These are phyloP conservation scores for Chimonanthus praecox DNA, from an alignment of 164 flowering plant genomes.

Conservation along the genomic window DNA sequence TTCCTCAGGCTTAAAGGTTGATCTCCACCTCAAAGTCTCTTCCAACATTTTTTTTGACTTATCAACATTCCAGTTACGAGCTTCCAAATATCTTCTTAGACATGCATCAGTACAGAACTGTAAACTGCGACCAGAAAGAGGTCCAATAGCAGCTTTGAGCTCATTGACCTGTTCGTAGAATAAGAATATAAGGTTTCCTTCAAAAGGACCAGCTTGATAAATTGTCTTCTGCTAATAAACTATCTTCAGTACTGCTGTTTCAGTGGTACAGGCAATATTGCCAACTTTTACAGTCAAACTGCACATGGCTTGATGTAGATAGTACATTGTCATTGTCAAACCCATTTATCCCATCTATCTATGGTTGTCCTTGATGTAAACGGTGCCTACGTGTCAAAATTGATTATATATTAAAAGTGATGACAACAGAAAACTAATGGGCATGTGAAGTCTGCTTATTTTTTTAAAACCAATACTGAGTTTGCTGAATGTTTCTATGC, in stretches of 20 bases:
- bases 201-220: neutral
- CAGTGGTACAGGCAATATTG: too few relatives aligned
- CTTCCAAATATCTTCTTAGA: slow-evolving; percentile 78
- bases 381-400: neutral
- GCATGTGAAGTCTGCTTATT: too few relatives aligned
- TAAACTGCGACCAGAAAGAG: slow-evolving; percentile 52
- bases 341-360: neutral
- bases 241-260: too few relatives aligned
- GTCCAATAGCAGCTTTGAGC: slow-evolving; percentile 67
- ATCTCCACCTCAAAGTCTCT: slow-evolving; percentile 88
- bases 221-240: neutral
- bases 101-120: slow-evolving; percentile 75
- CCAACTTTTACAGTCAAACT: neutral
- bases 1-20: slow-evolving; percentile 85
- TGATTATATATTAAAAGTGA: too few relatives aligned
- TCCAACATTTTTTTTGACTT: slow-evolving; percentile 92
- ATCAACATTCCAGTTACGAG: slow-evolving; percentile 89
- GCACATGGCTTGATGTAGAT: neutral
- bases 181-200: neutral
- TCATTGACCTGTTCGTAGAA: slow-evolving; percentile 50
- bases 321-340: neutral
- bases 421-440: too few relatives aligned
- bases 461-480: too few relatives aligned
- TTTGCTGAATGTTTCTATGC: too few relatives aligned
- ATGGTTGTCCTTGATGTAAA: neutral